Conservation (phyloP, 257 asterid species). For the Ilex aquifolium region DNA sequence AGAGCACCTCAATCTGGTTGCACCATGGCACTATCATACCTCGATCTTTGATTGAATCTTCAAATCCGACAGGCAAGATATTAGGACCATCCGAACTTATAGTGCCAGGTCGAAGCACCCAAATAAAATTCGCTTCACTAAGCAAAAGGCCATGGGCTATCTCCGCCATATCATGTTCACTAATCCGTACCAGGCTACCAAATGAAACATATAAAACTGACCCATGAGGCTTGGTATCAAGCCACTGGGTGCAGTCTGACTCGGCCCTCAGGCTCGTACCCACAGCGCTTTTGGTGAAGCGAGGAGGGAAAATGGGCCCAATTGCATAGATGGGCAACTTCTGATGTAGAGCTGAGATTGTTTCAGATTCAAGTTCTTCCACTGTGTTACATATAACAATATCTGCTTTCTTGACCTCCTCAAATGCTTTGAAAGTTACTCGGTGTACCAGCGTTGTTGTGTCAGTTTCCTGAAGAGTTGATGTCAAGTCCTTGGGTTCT, state of each 20-base stretch:
- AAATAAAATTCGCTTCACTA: slow-evolving; percentile 13
- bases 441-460: not conserved
- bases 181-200: slow-evolving; percentile 14
- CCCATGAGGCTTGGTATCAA: slow-evolving; percentile 14
- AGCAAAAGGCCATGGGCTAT: slow-evolving; percentile 19
- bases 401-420: slow-evolving; percentile 11
- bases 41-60: slow-evolving; percentile 1
- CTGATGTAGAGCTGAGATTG: slow-evolving; percentile 7
- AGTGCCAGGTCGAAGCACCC: slow-evolving; percentile 16
- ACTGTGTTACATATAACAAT: slow-evolving; percentile 6
- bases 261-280: slow-evolving; percentile 13
- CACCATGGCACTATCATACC: slow-evolving; percentile 19
- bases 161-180: slow-evolving; percentile 2
- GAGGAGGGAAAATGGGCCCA: slow-evolving; percentile 15
- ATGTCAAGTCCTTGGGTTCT: not conserved
- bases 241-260: slow-evolving; percentile 17
- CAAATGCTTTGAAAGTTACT: not conserved
- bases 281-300: slow-evolving; percentile 13
- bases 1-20: slow-evolving; percentile 12
- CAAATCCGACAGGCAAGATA: slow-evolving; percentile 12
- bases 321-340: slow-evolving; percentile 9
- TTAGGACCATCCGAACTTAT: slow-evolving; percentile 3
- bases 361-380: slow-evolving; percentile 9
- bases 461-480: slow-evolving; percentile 2
- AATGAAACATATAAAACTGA: slow-evolving; percentile 18